Evolutionary conservation across 1,139 yeast species (phyloP), one percentile per base, ranked within the genome.

Genomic region (Suhomyces taliae): DNA sequence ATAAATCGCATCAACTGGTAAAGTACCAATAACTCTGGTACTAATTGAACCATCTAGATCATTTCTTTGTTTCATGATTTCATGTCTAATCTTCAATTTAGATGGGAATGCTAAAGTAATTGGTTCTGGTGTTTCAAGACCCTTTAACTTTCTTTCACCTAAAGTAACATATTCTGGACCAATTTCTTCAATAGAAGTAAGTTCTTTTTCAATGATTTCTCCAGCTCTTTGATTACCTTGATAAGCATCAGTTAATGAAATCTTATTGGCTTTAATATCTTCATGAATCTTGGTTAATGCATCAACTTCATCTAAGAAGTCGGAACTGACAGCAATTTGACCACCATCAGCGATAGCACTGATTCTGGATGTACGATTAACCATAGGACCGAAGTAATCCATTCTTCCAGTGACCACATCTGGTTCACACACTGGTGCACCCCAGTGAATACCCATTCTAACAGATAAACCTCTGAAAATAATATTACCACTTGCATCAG

Each of bases 321-420:
- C 97, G 3, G 85, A 78, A 57, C 96, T 87, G 45, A 91, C 77
- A 0, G 96, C 83, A 37, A 91, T 89, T 65, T 93, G 97, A n/a
- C 99, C 99, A 48, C 99, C 99, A 65, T 90, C 97, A 0, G 99
- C 99, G 43, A 89, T 87, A 3, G 96, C 90, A 63, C 93, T 86
- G 37, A 93, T 91, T 60, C 99, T 79, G 0, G 98, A 87, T 0
- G 99, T 90, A 48, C 97, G 79, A 62, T 93, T 93, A 27, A 93
- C 99, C 93, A 93, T 91, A 0, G 99, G 99, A 0, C 99, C 99
- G 59, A 93, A 87, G 65, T 93, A 93, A 67, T 93, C 99, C 99
- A 95, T 93, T 72, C 99, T 83, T 54, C 91, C 82, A 0, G 99
- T 93, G 47, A 91, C 90, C 47, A 93, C 87, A 72, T 93, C 99